These are phyloP conservation scores for Sarcocystis neurona DNA, from an alignment of 169 alveolate species.

Conservation along the genomic window DNA sequence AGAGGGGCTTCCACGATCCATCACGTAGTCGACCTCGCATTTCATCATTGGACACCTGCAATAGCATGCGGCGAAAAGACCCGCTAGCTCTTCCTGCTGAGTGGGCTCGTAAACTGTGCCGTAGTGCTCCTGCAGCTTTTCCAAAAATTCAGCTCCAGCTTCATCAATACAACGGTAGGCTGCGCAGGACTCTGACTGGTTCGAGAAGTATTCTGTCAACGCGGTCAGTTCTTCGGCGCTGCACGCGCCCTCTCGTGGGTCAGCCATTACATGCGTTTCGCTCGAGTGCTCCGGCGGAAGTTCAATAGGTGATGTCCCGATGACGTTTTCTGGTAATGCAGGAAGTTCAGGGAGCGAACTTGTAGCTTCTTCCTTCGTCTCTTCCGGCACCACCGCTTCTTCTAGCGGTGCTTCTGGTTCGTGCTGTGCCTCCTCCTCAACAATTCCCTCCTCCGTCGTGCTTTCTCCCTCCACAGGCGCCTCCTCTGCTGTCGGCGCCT, in stretches of 20 bases:
- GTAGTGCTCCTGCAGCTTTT: conserved; percentile 37
- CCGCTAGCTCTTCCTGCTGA: conserved; percentile 33
- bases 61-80: conserved; percentile 51
- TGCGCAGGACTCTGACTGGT: conserved; percentile 6
- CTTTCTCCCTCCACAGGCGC: too few species aligned
- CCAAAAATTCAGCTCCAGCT: neutral
- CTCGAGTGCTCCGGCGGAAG: too few species aligned
- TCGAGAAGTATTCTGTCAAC: conserved; percentile 1
- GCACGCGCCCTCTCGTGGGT: conserved; percentile 42
- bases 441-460: too few species aligned
- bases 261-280: too few species aligned
- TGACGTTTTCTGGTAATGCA: too few species aligned
- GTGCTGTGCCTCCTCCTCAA: too few species aligned
- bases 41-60: conserved; percentile 56
- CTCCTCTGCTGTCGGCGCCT: too few species aligned
- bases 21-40: conserved; percentile 42
- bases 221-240: conserved; percentile 30
- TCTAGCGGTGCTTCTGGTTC: too few species aligned
- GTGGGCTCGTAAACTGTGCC: neutral
- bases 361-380: too few species aligned
- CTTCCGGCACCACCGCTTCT: too few species aligned
- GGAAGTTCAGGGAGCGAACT: too few species aligned
- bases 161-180: conserved; percentile 50
- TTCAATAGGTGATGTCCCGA: too few species aligned
- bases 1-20: neutral